Conservation (phyloP, 768 basidiomycete genomes). For the Cystobasidium ongulense region DNA sequence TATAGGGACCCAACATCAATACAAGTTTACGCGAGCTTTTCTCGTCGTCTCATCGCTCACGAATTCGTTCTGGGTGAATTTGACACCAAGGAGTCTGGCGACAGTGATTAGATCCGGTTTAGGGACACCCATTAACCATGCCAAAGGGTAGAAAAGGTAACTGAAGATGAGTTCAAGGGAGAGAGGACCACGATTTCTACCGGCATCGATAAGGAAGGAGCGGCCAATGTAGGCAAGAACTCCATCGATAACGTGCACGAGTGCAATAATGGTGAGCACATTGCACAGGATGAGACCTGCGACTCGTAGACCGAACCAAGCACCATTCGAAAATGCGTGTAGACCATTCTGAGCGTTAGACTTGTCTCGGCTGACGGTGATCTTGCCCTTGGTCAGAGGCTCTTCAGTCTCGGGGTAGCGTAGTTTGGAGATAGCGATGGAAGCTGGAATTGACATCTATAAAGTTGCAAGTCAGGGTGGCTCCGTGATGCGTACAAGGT, state of each 20-base stretch:
- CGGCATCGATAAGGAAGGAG: constrained; percentile 50
- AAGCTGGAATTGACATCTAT: constrained; percentile 92
- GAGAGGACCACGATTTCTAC: constrained; percentile 57
- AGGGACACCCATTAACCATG: constrained; percentile 58
- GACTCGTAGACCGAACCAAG: constrained; percentile 31
- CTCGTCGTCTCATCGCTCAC: neutral
- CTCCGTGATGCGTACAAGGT: neutral
- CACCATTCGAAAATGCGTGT: constrained; percentile 69
- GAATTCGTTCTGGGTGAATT: constrained; percentile 53
- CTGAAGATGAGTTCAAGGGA: constrained; percentile 76
- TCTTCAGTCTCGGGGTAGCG: constrained; percentile 75
- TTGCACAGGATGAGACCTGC: constrained; percentile 47
- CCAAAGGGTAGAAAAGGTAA: constrained; percentile 79
- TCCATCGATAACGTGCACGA: constrained; percentile 73
- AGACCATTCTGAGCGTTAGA: constrained; percentile 64
- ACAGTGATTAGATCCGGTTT: constrained; percentile 55
- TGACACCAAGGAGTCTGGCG: constrained; percentile 70
- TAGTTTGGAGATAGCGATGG: constrained; percentile 82
- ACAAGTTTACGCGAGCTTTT: neutral
- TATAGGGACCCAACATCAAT: constrained; percentile 60
- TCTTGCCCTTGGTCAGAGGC: constrained; percentile 71
- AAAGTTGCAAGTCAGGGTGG: constrained; percentile 45
- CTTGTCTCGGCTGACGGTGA: constrained; percentile 71
- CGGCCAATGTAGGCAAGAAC: constrained; percentile 57
- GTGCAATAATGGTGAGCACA: constrained; percentile 72